Conservation (phyloP, 2,329 filamentous ascomycete genomes). For the Colletotrichum salicis region DNA sequence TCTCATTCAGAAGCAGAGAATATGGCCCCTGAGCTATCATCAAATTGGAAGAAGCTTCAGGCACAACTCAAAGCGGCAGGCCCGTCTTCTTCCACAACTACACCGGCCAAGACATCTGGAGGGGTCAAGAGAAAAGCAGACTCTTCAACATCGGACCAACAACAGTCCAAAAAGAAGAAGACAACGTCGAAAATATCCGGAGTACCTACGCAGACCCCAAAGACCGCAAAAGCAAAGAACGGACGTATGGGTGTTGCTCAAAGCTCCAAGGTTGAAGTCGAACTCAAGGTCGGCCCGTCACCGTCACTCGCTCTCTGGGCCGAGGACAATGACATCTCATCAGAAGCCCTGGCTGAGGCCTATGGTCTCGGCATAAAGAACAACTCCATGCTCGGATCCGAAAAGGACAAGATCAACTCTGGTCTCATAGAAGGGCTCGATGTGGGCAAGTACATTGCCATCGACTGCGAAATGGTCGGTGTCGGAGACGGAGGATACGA, state of each 20-base stretch:
- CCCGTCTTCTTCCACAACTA: slow-evolving; percentile 44
- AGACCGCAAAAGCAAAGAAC: slow-evolving; percentile 41
- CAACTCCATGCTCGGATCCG: slow-evolving; percentile 59
- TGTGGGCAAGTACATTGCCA: slow-evolving; percentile 87
- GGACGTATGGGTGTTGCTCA: slow-evolving; percentile 66
- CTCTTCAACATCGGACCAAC: slow-evolving; percentile 41
- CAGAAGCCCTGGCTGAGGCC: slow-evolving; percentile 69
- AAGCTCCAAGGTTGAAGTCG: slow-evolving; percentile 57
- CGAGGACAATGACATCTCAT: slow-evolving; percentile 69
- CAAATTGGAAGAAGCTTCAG: slow-evolving; percentile 85
- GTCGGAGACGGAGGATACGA: slow-evolving; percentile 76
- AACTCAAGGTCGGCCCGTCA: slow-evolving; percentile 53
- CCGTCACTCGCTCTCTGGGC: slow-evolving; percentile 70
- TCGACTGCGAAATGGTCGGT: slow-evolving; percentile 99
- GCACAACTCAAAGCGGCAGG: slow-evolving; percentile 64
- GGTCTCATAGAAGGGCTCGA: slow-evolving; percentile 71
- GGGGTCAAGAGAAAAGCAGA: slow-evolving; percentile 53
- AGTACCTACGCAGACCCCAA: slow-evolving; percentile 34
- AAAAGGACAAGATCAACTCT: slow-evolving; percentile 68
- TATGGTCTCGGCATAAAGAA: slow-evolving; percentile 66
- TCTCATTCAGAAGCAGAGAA: slow-evolving; percentile 10
- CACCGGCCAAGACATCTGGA: slow-evolving; percentile 47
- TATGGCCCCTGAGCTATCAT: slow-evolving; percentile 65
- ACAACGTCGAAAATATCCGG: slow-evolving; percentile 24
- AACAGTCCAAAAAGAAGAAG: slow-evolving; percentile 46